Base-by-base conservation (phyloP, 148 eudicot genomes). In the Salicornia ramosissima region DNA sequence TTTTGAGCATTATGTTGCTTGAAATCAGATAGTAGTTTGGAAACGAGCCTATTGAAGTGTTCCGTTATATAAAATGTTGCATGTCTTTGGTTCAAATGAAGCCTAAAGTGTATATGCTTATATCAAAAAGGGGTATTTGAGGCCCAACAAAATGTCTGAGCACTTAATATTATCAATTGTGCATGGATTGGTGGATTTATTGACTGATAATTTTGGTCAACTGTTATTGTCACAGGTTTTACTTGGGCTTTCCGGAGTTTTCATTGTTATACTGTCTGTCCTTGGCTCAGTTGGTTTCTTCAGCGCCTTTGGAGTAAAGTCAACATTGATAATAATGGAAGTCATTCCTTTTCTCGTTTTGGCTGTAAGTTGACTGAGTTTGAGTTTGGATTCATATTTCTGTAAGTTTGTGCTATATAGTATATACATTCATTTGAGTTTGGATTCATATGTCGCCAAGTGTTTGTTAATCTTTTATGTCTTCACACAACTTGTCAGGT, bases 301-400 rank as follows among this genome's bases (percentile, higher is more conserved):
- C 79, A 86, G 90, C 71, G 83, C 85, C 49, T 51, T 86, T 11
- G 87, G 87, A 71, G 84, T 86, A 69, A 86, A 86, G 52, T 86
- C 90, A 69, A 86, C 90, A 6, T 75, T 86, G 46, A 86, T 86
- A 61, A 86, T 86, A 25, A 75, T 83, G 84, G 89, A 86, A 83
- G 89, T 86, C 80, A 86, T 86, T 50, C 89, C 89, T 6, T 86
- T 86, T 80, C 81, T 86, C 25, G 89, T 86, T 79, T 77, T 86
- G 77, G 89, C 89, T 64, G 89, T 86, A 75, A 81, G 89, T 82
- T 68, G 21, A 11, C 40, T 29, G 63, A 22, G 40, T 63, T 24
- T 22, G 28, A 52, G 36, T 34, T 5, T 67, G 28, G 6, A n/a
- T 36, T 30, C 45, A n/a, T n/a, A n/a, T n/a, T n/a, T n/a, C n/a